These are phyloP conservation scores for Medicago lupulina DNA, from an alignment of 306 rosid species.

Conservation along the genomic window DNA sequence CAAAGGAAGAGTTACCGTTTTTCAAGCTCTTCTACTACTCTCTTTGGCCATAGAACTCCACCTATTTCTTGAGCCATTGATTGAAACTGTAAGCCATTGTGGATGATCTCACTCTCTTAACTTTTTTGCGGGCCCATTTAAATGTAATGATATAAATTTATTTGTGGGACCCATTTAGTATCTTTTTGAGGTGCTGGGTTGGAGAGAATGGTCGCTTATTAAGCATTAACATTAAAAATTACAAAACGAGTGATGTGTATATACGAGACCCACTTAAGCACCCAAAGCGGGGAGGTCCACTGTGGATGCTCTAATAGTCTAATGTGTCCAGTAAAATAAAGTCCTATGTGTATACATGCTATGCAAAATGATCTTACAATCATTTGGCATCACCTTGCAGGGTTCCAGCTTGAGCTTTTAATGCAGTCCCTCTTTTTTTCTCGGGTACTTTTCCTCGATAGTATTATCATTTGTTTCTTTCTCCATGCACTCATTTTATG, in stretches of 20 bases:
- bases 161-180: background rate
- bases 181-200: background rate
- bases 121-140: background rate
- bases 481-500: constrained; percentile 8
- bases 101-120: background rate
- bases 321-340: background rate
- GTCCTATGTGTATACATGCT: constrained; percentile 5
- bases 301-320: background rate
- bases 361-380: constrained; percentile 42
- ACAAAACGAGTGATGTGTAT: background rate
- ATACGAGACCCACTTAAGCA: background rate
- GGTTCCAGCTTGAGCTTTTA: constrained; percentile 91
- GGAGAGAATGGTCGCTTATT: background rate
- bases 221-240: too few species aligned
- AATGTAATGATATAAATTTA: background rate
- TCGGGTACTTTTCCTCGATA: constrained; percentile 68
- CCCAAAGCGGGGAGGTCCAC: background rate
- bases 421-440: constrained; percentile 93
- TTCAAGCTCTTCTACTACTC: background rate
- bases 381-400: constrained; percentile 63
- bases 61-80: background rate
- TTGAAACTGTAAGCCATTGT: background rate
- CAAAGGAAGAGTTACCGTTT: background rate
- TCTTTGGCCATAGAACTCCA: background rate
- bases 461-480: background rate